Evolutionary conservation across 305 asterid species (phyloP).

Genomic region (Salvia sclarea): DNA sequence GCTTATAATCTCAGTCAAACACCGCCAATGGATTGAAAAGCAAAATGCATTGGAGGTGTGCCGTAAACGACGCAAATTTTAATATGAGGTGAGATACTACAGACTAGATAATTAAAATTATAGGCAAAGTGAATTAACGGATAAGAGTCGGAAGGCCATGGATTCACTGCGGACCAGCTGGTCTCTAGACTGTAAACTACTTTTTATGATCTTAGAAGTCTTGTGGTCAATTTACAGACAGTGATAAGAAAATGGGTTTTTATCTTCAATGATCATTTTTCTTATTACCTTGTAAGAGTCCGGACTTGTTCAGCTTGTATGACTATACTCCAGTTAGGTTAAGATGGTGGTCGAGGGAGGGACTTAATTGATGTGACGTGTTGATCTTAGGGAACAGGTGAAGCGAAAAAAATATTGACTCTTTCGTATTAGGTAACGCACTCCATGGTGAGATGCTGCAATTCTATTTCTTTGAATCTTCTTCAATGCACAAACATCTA

Average conservation of each 20-base stretch:
- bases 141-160: slow-evolving; percentile 1
- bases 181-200: background rate
- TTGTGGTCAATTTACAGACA: background rate
- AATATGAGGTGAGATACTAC: background rate
- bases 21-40: background rate
- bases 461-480: background rate
- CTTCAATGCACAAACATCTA: slow-evolving; percentile 9
- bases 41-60: slow-evolving; percentile 1
- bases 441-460: slow-evolving; percentile 14
- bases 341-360: slow-evolving; percentile 12
- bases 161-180: background rate
- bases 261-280: background rate
- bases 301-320: background rate
- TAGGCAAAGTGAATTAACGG: background rate
- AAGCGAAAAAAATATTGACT: background rate
- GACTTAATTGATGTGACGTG: background rate
- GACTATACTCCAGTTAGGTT: background rate
- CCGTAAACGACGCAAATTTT: too few relatives aligned
- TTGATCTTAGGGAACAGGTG: slow-evolving; percentile 6
- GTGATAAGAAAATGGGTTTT: background rate
- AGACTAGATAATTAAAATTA: background rate
- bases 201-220: background rate
- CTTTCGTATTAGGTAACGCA: background rate
- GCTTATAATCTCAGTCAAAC: too few relatives aligned
- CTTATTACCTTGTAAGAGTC: background rate